phyloP scores from a whole-genome alignment of 176 grass and related monocot species.

The Aechmea fasciata region DNA sequence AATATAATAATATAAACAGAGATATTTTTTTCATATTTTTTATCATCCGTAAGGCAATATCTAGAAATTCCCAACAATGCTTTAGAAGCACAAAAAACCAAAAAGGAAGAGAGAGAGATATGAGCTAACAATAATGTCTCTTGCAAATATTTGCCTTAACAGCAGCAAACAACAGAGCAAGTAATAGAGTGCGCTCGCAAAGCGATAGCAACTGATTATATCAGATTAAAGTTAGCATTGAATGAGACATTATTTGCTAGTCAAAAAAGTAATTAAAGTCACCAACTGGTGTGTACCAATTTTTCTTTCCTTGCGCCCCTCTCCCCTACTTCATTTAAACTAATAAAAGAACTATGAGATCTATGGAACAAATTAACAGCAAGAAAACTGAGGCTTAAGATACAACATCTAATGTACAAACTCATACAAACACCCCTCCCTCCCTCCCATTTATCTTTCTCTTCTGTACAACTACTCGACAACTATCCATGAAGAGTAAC shows the following conservation, averaged over 20 bases:
- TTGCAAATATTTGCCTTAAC: too few relatives aligned
- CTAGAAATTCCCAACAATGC: too few relatives aligned
- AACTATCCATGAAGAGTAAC: neutral
- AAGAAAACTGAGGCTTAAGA: neutral
- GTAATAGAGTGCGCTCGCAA: neutral
- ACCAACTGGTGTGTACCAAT: neutral
- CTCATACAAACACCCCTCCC: neutral
- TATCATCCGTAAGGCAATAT: too few relatives aligned
- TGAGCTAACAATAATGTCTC: too few relatives aligned
- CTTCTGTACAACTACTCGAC: neutral
- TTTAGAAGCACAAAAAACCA: too few relatives aligned
- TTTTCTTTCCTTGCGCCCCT: neutral
- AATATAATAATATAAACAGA: too few relatives aligned
- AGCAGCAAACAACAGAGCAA: too few relatives aligned
- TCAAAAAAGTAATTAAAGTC: neutral
- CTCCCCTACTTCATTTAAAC: neutral
- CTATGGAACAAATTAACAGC: constrained; percentile 6
- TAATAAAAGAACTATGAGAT: neutral
- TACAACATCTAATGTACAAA: neutral
- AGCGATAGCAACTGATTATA: neutral
- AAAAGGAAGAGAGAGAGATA: too few relatives aligned
- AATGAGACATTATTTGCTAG: neutral
- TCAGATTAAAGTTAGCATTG: neutral
- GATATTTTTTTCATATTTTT: too few relatives aligned
- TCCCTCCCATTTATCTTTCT: neutral